These are phyloP conservation scores for Stropharia rugosoannulata DNA, from an alignment of 768 basidiomycete species.

Conservation along the genomic window DNA sequence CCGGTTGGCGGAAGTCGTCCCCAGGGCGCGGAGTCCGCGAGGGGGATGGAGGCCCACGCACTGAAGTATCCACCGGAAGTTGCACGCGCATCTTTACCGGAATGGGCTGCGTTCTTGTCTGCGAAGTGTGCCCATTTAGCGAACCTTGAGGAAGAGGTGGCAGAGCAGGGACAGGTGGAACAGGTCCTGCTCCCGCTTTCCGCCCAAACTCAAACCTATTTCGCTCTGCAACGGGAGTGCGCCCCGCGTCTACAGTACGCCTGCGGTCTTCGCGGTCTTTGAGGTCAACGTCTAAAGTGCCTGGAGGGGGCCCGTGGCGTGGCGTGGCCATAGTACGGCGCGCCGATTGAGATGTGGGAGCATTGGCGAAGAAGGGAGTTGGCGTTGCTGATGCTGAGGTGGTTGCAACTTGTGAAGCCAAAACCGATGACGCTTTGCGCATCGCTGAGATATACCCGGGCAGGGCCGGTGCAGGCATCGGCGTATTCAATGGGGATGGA, in stretches of 20 bases:
- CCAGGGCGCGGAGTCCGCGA: conserved; percentile 20
- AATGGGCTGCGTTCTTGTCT: background rate
- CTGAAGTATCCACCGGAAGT: too few species aligned
- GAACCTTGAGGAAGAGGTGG: background rate
- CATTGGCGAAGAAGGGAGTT: background rate
- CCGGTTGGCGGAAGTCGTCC: conserved; percentile 9
- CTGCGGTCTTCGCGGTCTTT: conserved; percentile 6
- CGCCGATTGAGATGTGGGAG: background rate
- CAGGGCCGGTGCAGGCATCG: background rate
- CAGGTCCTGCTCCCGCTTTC: background rate
- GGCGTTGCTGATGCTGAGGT: background rate
- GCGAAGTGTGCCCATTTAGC: too few species aligned
- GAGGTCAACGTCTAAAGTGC: background rate
- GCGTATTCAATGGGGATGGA: background rate
- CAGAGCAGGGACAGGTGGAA: background rate
- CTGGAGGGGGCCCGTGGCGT: background rate
- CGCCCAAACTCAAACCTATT: background rate
- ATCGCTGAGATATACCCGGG: background rate
- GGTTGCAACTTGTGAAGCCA: background rate
- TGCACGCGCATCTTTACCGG: background rate
- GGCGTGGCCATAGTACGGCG: background rate
- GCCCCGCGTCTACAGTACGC: conserved; percentile 12
- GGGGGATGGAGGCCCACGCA: conserved; percentile 6
- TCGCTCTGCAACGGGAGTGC: conserved; percentile 12
- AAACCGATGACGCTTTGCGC: background rate